phyloP scores from a whole-genome alignment of 441 rosid species.

The Cnidoscolus chayamansa region DNA sequence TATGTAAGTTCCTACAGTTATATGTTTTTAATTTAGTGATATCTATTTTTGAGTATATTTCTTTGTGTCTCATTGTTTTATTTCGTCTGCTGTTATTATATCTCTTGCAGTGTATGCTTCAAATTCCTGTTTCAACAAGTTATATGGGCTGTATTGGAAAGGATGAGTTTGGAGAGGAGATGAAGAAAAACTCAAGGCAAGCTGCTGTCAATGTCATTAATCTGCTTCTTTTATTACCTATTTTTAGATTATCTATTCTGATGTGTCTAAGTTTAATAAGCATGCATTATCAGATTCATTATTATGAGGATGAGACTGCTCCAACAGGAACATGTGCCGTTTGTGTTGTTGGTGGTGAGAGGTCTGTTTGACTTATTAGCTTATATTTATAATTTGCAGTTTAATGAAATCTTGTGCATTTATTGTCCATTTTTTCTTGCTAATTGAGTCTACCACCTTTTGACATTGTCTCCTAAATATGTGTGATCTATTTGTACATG shows the following conservation, averaged over 20 bases:
- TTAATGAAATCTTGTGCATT: background rate
- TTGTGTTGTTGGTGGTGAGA: constrained; percentile 92
- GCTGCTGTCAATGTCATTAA: constrained; percentile 78
- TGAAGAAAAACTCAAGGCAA: constrained; percentile 68
- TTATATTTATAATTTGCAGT: background rate
- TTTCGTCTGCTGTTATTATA: constrained; percentile 1
- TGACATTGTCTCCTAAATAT: background rate
- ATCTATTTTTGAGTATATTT: background rate
- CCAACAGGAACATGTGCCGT: constrained; percentile 96
- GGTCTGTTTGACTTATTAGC: constrained; percentile 37
- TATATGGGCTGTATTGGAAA: constrained; percentile 97
- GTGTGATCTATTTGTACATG: background rate
- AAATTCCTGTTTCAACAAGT: constrained; percentile 76
- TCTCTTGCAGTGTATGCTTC: constrained; percentile 87
- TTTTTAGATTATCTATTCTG: background rate
- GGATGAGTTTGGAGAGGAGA: constrained; percentile 89
- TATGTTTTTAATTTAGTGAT: background rate
- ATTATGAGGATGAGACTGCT: constrained; percentile 71
- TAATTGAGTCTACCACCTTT: background rate
- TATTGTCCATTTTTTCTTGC: background rate
- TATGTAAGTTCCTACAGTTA: constrained; percentile 50
- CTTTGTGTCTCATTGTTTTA: background rate
- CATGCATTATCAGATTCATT: constrained; percentile 51
- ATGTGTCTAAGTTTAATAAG: background rate
- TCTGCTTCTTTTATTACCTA: background rate